A percentile compares a stretch with the other conserved stretches of the same genome.
Conservation (phyloP, 2,329 filamentous ascomycete species). For the Westerdykella aurantiaca region DNA sequence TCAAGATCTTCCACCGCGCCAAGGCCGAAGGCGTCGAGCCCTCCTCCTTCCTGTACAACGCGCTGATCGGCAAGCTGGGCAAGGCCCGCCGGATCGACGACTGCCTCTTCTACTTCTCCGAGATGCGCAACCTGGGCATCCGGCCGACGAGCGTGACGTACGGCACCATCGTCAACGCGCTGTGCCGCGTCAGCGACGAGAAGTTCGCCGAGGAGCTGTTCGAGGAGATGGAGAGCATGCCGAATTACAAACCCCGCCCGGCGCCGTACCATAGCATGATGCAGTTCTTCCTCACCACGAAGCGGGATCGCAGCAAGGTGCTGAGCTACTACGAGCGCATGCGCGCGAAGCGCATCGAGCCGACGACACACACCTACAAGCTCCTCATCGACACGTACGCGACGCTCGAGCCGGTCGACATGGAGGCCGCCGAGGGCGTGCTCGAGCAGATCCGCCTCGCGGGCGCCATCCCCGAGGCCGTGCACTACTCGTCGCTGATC, state of each 20-base stretch:
- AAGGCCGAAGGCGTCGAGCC: conserved; percentile 92
- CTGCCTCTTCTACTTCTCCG: conserved; percentile 94
- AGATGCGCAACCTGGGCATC: conserved; percentile 90
- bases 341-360: conserved; percentile 77
- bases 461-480: conserved; percentile 75
- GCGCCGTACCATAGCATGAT: conserved; percentile 99
- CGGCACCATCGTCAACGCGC: conserved; percentile 93
- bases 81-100: conserved; percentile 97
- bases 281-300: conserved; percentile 97
- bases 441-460: conserved; percentile 69
- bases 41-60: conserved; percentile 96
- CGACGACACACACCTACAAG: conserved; percentile 96
- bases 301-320: conserved; percentile 92
- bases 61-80: conserved; percentile 93
- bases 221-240: conserved; percentile 98
- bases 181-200: conserved; percentile 95
- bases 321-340: conserved; percentile 93
- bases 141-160: conserved; percentile 97
- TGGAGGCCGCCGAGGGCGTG: conserved; percentile 78
- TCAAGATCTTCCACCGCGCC: conserved; percentile 94
- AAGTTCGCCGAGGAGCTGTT: conserved; percentile 97
- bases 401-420: conserved; percentile 85
- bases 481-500: conserved; percentile 92
- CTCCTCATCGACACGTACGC: conserved; percentile 93
- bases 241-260: conserved; percentile 96